Evolutionary conservation across 805 yeast species (phyloP), one percentile per base, ranked within the genome.

Genomic region (Blastobotrys chiropterorum): DNA sequence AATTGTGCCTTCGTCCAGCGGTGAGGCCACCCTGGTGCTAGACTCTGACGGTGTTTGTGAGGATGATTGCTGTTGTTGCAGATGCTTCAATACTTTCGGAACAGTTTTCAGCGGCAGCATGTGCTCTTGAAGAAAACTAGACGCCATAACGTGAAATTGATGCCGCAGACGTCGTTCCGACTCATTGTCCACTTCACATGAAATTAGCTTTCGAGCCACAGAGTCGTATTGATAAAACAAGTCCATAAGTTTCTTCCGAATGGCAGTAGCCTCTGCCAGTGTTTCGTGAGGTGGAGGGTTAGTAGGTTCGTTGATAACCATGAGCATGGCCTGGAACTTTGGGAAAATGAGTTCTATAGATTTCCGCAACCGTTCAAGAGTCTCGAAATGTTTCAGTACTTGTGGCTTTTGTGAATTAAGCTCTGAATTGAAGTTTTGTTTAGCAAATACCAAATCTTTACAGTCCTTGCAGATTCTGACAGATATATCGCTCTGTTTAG

Each of bases 401-500:
- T 68, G 68, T 0, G 75, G 61, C 3, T 69, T 63, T 2, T 72
- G 68, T 1, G 62, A 59, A 2, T 69, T 63, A 2, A 72, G 68
- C 2, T 62, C 62, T 1, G 44, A 44, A 7, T 58, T 55, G 57
- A 77, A 76, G 49, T 79, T 78, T 59, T 80, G 74, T 46, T 77
- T 80, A 39, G 76, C 72, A 53, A 86, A 81, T 22, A 90, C 67
- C 2, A 71, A 68, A 55, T 80, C 71, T 49, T 85, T 83, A 69
- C 99, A 92, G 30, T 73, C 69, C 2, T 75, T 68, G 68, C 98
- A 92, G 34, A 89, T 67, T 40, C 96, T 65, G 7, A 86, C 63
- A 2, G 67, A 55, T 43, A 57, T 52, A 13, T 46, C 50, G 21
- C 54, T 43, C 47, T 52, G 57, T n/a, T 47, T 51, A 5, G 54